Percentiles rank a stretch among this genome's conserved stretches.
phyloP scores from a whole-genome alignment of 2,329 filamentous ascomycete species.

The Davidsoniella eucalypti region DNA sequence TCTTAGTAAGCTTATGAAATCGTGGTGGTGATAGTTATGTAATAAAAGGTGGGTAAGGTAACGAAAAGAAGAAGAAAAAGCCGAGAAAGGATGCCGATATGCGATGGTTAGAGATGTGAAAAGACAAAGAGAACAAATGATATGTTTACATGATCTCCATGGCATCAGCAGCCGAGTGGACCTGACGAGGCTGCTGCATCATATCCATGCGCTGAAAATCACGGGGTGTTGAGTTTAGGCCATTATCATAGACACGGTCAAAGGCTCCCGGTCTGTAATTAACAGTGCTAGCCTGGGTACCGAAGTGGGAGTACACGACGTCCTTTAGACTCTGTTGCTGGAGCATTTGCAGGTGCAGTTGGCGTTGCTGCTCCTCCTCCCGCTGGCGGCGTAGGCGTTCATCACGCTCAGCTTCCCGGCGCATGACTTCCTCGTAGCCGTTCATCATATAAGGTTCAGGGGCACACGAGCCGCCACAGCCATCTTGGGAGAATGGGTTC shows the following conservation, averaged over 20 bases:
- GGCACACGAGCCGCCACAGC: slow-evolving; percentile 20
- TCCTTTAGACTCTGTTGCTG: slow-evolving; percentile 11
- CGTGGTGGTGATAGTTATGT: no score
- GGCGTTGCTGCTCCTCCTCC: slow-evolving; percentile 5
- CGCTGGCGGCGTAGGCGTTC: slow-evolving; percentile 3
- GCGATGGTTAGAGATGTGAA: no score
- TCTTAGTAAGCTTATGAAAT: no score
- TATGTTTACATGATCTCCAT: slow-evolving; percentile 3
- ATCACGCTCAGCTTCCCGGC: slow-evolving; percentile 39
- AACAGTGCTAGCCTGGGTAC: slow-evolving; percentile 21
- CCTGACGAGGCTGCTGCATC: slow-evolving; percentile 2
- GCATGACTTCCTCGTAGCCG: slow-evolving; percentile 58
- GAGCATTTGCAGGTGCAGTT: neutral
- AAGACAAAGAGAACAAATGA: no score
- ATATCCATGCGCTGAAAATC: slow-evolving; percentile 9
- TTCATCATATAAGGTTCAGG: slow-evolving; percentile 73
- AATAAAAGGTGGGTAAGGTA: no score
- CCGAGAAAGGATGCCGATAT: no score
- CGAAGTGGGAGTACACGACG: slow-evolving; percentile 27
- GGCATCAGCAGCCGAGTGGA: neutral
- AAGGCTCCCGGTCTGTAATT: slow-evolving; percentile 14
- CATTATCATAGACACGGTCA: slow-evolving; percentile 8
- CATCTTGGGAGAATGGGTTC: slow-evolving; percentile 20
- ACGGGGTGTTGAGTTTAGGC: neutral
- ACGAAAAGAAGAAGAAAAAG: no score